phyloP scores from a whole-genome alignment of 805 yeast genomes.

The Starmerella potacharoeniae region DNA sequence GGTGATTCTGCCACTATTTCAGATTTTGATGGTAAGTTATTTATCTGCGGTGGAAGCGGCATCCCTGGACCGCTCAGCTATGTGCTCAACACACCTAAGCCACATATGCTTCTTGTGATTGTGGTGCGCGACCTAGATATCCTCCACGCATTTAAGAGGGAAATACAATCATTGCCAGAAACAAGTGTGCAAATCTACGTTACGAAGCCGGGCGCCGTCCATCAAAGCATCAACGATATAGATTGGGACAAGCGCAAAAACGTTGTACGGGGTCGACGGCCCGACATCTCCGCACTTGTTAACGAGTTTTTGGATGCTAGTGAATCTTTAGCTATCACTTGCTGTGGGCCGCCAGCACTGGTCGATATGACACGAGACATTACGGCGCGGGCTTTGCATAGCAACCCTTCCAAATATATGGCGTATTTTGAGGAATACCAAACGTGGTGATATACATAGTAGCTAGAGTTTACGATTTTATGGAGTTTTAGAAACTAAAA shows the following conservation, averaged over 20 bases:
- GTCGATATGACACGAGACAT: conserved; percentile 45
- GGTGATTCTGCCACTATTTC: conserved; percentile 2
- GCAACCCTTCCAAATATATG: conserved; percentile 36
- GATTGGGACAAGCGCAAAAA: background rate
- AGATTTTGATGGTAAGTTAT: background rate
- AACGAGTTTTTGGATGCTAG: conserved; percentile 25
- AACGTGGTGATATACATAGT: conserved; percentile 38
- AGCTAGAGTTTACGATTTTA: background rate
- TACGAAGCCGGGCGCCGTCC: background rate
- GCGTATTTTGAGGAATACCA: conserved; percentile 62
- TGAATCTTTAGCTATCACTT: conserved; percentile 41
- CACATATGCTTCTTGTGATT: conserved; percentile 2
- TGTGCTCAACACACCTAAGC: background rate
- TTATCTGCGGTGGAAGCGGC: conserved; percentile 12
- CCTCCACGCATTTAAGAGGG: conserved; percentile 1
- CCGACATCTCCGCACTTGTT: conserved; percentile 22
- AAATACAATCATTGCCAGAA: background rate
- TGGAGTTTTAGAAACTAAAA: background rate
- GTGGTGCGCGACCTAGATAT: conserved; percentile 6
- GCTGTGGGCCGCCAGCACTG: conserved; percentile 53
- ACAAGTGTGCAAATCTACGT: background rate
- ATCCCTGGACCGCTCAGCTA: conserved; percentile 10
- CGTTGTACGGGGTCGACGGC: background rate
- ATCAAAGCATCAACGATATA: background rate
- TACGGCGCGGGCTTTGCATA: conserved; percentile 33